Evolutionary conservation across 441 rosid species (phyloP), one percentile per base, ranked within the genome.

Genomic region (Pelargonium myrrhifolium): DNA sequence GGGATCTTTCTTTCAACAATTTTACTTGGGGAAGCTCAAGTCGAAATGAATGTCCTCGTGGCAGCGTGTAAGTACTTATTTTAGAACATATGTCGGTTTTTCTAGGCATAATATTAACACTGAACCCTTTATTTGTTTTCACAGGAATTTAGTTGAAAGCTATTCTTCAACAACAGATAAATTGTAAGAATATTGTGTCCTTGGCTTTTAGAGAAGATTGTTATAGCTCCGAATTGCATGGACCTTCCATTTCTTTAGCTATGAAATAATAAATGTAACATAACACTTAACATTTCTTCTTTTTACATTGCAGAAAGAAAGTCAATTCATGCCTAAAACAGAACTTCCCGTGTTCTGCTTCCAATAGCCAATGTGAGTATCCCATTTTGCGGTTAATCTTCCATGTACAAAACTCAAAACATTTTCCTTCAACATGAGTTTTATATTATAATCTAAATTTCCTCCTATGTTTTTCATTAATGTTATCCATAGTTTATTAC

Each of bases 101-200:
- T 49, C 18, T 42, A 58, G 62, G 47, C 9, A 43, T 15, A 15
- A 56, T 5, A 51, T 47, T 45, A 59, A 62, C 20, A 20, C 2
- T 68, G 69, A 69, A 56, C 3, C 12, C 8, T 18, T 72, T 51
- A 66, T 63, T 39, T 69, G 18, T 26, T 68, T 70, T 63, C 74
- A 9, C 80, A 90, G 98, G 80, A 93, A 93, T 75, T 66, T 85
- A 74, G 95, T 85, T 65, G 98, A 90, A 82, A 84, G 97, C 81
- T 90, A 81, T 77, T 79, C 80, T 20, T 62, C 80, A 1, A 65
- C 83, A 28, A 9, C 60, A 12, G 68, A 69, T 39, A 84, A 79
- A 69, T 61, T 73, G 98, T 93, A 83, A 86, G 93, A 43, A 77
- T 70, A 71, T 49, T 31, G 69, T 62, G 42, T 68, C 68, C 39